Evolutionary conservation across 164 flowering plant species (phyloP), one percentile per base, ranked within the genome.

Genomic region (Umbilicus rupestris): DNA sequence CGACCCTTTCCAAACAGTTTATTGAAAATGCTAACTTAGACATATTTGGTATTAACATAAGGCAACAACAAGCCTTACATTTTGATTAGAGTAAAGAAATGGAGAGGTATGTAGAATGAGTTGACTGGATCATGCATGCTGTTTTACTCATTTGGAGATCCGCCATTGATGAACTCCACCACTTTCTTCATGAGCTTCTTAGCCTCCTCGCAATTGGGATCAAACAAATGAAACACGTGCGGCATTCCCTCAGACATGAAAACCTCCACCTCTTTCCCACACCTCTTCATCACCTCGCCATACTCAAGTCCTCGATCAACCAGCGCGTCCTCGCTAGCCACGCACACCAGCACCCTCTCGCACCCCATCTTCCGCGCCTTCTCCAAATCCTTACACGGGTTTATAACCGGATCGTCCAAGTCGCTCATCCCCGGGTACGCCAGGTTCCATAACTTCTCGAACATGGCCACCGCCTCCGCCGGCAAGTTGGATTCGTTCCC

Each of bases 251-350:
- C 11, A 12, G 49, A 39, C 33, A 76, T 78, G 15, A 62, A 59
- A 59, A 78, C 39, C 68, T 82, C 78, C n/a, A 74, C 76, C 55
- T 49, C 30, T 75, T 78, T 79, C 11, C 73, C 80, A 70, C 77
- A 71, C 69, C 62, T 76, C 67, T 31, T 44, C 71, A 82, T 31
- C 2, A 20, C 70, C 64, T 82, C 73, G 12, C 65, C 39, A 22
- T 82, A 80, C 29, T 12, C 8, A 59, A 12, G 19, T 0, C 77
- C 81, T 5, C 79, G 68, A 0, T 67, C 70, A 57, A 28, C 79
- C 39, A 82, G 31, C 3, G 17, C 2, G 58, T 82, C 85, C 28
- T 71, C 29, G 60, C 39, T 81, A 1, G 80, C 81, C 29, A 74
- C 75, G 49, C 55, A 71, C 20, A 82, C 63, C 65, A 82, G 26